Percentiles rank a stretch among this genome's conserved stretches.
Evolutionary conservation across 1,284 basidiomycete genomes (phyloP).

Genomic region (Fistulina hepatica): DNA sequence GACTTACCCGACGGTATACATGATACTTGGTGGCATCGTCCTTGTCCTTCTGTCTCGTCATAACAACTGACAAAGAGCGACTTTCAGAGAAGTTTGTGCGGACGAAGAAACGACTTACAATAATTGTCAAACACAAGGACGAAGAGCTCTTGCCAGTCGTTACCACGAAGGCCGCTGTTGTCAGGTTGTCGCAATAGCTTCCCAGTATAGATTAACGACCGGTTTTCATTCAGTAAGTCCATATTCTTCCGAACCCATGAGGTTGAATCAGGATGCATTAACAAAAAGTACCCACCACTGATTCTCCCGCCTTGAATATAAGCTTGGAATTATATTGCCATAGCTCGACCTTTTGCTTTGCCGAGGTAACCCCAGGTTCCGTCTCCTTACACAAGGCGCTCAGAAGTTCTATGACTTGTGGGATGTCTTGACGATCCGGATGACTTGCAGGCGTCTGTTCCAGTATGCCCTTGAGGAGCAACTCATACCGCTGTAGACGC

Average conservation of each 20-base stretch:
- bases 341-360: conserved; percentile 79
- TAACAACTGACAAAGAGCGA: conserved; percentile 52
- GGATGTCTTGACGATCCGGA: conserved; percentile 70
- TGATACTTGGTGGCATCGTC: conserved; percentile 66
- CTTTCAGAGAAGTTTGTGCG: conserved; percentile 6
- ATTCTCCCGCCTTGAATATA: conserved; percentile 69
- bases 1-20: conserved; percentile 66
- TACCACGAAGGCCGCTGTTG: conserved; percentile 67
- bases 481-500: conserved; percentile 79
- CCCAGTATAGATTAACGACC: conserved; percentile 75
- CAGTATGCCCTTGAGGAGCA: conserved; percentile 73
- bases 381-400: conserved; percentile 76
- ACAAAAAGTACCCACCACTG: conserved; percentile 46
- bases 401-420: conserved; percentile 78
- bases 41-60: conserved; percentile 74
- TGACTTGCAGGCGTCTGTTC: conserved; percentile 64
- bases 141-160: conserved; percentile 77
- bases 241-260: conserved; percentile 60
- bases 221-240: conserved; percentile 74
- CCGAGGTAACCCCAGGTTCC: conserved; percentile 71
- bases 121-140: conserved; percentile 92
- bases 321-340: conserved; percentile 77
- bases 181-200: conserved; percentile 79
- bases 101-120: conserved; percentile 36
- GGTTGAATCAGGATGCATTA: conserved; percentile 6